phyloP scores from a whole-genome alignment of 805 yeast genomes.

The Millerozyma miso region DNA sequence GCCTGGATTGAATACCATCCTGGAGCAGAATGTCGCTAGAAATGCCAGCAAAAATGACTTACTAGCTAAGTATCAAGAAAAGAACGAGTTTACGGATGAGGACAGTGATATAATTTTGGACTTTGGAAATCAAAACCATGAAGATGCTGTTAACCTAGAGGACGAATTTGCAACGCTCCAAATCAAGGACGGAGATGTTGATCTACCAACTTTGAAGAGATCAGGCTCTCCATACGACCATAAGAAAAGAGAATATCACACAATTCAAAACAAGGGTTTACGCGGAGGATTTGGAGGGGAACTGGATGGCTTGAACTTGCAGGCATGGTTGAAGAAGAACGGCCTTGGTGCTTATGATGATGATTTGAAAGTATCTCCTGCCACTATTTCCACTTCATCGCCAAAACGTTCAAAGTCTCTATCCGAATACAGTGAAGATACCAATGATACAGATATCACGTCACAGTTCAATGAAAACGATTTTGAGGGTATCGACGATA shows the following conservation, averaged over 20 bases:
- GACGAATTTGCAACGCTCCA: slow-evolving; percentile 25
- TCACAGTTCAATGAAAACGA: slow-evolving; percentile 36
- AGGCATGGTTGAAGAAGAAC: slow-evolving; percentile 3
- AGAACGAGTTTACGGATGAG: slow-evolving; percentile 6
- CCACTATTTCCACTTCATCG: slow-evolving; percentile 21
- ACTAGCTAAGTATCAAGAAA: slow-evolving; percentile 18
- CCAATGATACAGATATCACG: slow-evolving; percentile 33
- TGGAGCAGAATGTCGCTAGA: slow-evolving; percentile 3
- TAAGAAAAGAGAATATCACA: background rate
- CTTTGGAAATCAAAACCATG: slow-evolving; percentile 19
- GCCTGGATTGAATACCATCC: slow-evolving; percentile 5
- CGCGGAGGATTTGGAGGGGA: slow-evolving; percentile 3
- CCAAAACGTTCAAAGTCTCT: slow-evolving; percentile 22
- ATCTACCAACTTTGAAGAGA: slow-evolving; percentile 3
- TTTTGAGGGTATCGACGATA: slow-evolving; percentile 33
- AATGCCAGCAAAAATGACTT: slow-evolving; percentile 15
- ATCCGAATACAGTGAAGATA: slow-evolving; percentile 35
- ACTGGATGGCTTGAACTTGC: background rate
- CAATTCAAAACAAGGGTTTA: background rate
- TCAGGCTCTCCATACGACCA: background rate
- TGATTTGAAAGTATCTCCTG: slow-evolving; percentile 13
- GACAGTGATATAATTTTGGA: slow-evolving; percentile 21
- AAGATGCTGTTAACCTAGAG: slow-evolving; percentile 12
- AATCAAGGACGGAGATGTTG: slow-evolving; percentile 5
- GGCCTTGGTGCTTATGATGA: slow-evolving; percentile 1